phyloP scores from a whole-genome alignment of 2,329 filamentous ascomycete genomes.

The Trichoderma atroviride region DNA sequence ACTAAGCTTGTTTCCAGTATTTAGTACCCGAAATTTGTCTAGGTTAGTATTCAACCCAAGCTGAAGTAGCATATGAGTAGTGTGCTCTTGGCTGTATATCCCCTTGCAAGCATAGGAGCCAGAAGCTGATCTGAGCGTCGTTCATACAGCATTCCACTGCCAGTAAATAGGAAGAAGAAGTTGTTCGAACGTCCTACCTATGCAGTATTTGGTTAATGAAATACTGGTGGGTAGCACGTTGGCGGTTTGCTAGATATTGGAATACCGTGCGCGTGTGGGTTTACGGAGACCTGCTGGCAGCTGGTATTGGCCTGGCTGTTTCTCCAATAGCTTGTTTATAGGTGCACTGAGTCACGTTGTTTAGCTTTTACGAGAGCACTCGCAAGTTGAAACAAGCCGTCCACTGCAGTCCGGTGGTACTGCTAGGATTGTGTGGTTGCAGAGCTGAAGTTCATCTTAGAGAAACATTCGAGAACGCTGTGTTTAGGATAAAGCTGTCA shows the following conservation, averaged over 20 bases:
- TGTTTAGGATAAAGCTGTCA: background rate
- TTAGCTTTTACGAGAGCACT: slow-evolving; percentile 5
- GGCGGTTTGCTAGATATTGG: background rate
- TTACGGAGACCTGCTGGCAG: background rate
- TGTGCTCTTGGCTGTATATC: background rate
- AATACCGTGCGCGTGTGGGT: background rate
- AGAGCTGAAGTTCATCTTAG: background rate
- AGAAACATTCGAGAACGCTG: background rate
- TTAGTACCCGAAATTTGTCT: no score
- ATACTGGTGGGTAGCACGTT: background rate
- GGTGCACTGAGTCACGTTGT: background rate
- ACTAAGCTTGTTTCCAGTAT: no score
- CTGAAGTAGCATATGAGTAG: background rate
- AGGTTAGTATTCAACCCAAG: background rate
- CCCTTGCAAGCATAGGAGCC: background rate
- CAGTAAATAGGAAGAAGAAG: background rate
- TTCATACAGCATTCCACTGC: background rate
- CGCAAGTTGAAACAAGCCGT: slow-evolving; percentile 11
- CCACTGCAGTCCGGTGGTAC: background rate
- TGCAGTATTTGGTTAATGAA: background rate
- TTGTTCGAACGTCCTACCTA: background rate
- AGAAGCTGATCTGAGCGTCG: background rate
- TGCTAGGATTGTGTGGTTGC: background rate
- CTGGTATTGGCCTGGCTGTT: background rate
- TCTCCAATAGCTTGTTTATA: background rate